phyloP scores from a whole-genome alignment of 495 filamentous ascomycete species.

The Penicilliopsis zonata region DNA sequence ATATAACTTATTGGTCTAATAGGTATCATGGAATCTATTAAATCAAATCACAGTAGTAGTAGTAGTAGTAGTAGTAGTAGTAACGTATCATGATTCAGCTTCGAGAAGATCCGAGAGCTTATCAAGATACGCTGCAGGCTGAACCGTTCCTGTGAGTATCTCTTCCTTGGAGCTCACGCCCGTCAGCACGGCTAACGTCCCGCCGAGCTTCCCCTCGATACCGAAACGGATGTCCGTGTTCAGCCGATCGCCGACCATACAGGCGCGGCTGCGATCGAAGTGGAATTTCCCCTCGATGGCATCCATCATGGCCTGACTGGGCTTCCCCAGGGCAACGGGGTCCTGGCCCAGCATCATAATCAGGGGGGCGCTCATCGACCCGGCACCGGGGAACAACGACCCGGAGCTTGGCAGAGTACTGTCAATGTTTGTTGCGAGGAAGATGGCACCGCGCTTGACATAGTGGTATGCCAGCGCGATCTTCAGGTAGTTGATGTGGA shows the following conservation, averaged over 20 bases:
- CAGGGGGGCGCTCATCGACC: conserved; percentile 68
- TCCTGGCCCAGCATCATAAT: conserved; percentile 57
- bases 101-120: conserved; percentile 62
- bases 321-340: conserved; percentile 78
- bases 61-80: no score
- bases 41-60: no score
- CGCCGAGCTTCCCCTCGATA: conserved; percentile 78
- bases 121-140: conserved; percentile 72
- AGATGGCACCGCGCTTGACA: conserved; percentile 67
- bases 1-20: no score
- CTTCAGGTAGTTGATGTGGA: conserved; percentile 92
- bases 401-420: conserved; percentile 70
- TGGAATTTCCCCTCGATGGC: conserved; percentile 91
- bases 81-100: conserved; percentile 10
- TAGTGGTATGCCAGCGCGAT: conserved; percentile 75
- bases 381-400: conserved; percentile 83
- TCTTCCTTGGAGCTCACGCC: conserved; percentile 73
- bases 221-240: conserved; percentile 97
- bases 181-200: conserved; percentile 83
- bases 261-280: conserved; percentile 72
- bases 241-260: conserved; percentile 92
- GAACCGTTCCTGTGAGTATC: conserved; percentile 59
- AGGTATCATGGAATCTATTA: no score
- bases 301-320: conserved; percentile 98
- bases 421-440: conserved; percentile 89